phyloP scores from a whole-genome alignment of 495 filamentous ascomycete species.

The Tuber indicum region DNA sequence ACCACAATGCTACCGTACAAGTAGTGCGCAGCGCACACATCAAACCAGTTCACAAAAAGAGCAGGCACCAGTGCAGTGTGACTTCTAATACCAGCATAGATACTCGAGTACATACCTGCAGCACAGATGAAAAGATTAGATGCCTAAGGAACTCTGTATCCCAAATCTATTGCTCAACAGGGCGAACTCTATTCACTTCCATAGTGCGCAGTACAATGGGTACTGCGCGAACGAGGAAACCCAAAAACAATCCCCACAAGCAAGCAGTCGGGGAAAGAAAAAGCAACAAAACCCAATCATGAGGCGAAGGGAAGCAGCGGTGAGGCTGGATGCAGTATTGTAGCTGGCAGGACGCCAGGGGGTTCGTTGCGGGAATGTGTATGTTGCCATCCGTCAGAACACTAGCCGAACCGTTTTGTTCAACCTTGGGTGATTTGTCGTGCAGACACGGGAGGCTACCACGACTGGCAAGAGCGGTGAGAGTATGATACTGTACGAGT shows the following conservation, averaged over 20 bases:
- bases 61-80: background rate
- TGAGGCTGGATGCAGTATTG: background rate
- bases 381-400: background rate
- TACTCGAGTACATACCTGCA: background rate
- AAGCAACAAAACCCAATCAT: background rate
- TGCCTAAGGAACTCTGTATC: background rate
- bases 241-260: background rate
- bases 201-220: background rate
- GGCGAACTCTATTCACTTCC: background rate
- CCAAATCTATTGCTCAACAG: background rate
- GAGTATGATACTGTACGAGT: background rate
- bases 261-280: background rate
- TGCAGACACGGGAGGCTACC: background rate
- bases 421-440: background rate
- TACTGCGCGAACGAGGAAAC: background rate
- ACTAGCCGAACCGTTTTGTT: background rate
- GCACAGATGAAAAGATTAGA: background rate
- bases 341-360: background rate
- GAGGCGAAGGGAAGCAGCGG: background rate
- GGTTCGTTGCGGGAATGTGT: background rate
- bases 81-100: background rate
- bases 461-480: background rate
- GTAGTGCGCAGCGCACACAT: background rate
- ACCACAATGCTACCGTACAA: background rate
- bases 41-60: background rate